Base-by-base conservation (phyloP, 2,329 filamentous ascomycete genomes). In the Lachnellula occidentalis region DNA sequence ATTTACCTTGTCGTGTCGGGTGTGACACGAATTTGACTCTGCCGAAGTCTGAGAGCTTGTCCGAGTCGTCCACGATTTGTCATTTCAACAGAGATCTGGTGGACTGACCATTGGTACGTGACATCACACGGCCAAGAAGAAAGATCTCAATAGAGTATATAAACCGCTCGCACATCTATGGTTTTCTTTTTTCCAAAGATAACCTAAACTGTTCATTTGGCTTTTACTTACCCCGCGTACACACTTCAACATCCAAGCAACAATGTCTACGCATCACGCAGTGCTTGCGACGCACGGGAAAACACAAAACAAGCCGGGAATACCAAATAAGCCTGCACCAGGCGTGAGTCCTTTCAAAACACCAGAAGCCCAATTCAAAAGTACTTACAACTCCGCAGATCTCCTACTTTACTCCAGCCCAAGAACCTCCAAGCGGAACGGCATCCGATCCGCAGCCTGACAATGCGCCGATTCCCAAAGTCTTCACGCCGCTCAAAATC, bases 381-480 rank as follows among this genome's bases (percentile, higher is more conserved):
- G 17, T 24, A 45, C 53, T 57, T 51, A 60, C 48, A 34, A 45
- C 3, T 1, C 36, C n/a, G 45, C 19, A 67, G 65, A 55, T 66
- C 31, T 54, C 64, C 24, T 79, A 73, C 64, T 80, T 73, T 66
- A 78, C 76, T 0, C 76, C 77, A 1, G 72, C 67, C 12, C 77
- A 80, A 59, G 60, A 66, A 5, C 75, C 75, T 3, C 70, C 73
- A 0, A 62, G 73, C 0, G 77, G 77, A 2, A 74, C 74, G 5
- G 75, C 76, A 1, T 59, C 70, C 8, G 57, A 67, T 15, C 71
- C 73, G 22, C 76, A 79, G 51, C 67, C 77, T 54, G 72, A 76
- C 61, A 74, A 74, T 53, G 71, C 73, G 36, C 69, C 76, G 11
- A 74, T 83, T 6, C 77, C 79, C 1, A 80, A 78, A 54, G 64